Conservation (phyloP, 768 basidiomycete genomes). For the Daedaleopsis sinensis region DNA sequence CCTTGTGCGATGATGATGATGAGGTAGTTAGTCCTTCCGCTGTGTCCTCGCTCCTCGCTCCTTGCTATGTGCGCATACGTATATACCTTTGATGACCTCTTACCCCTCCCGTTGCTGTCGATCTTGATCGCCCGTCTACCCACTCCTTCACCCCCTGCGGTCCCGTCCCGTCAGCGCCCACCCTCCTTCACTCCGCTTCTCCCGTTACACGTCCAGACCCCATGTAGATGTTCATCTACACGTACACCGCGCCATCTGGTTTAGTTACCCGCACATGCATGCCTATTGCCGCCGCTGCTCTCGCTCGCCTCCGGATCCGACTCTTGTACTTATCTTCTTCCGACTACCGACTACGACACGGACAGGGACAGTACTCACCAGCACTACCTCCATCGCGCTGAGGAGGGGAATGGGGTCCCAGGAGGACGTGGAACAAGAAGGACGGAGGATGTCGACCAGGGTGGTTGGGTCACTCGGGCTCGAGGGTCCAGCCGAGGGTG, state of each 20-base stretch:
- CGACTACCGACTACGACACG: no score
- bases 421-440: neutral
- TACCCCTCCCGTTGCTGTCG: neutral
- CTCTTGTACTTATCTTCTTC: no score
- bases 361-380: conserved; percentile 11
- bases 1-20: neutral
- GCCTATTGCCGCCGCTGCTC: neutral
- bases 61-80: neutral
- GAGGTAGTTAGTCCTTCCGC: neutral
- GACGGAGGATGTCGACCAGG: neutral
- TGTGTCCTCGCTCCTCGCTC: conserved; percentile 1
- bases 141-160: neutral
- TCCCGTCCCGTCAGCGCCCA: no score
- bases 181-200: no score
- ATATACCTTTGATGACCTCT: neutral
- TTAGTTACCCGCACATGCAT: neutral
- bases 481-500: neutral
- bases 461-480: neutral
- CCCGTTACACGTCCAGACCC: no score
- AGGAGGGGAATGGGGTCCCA: neutral
- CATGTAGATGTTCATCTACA: no score
- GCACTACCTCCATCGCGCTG: neutral
- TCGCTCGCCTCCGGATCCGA: neutral
- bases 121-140: neutral
- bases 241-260: no score